Conservation (phyloP, 2,329 filamentous ascomycete species). For the Cadophora luteo-olivacea region DNA sequence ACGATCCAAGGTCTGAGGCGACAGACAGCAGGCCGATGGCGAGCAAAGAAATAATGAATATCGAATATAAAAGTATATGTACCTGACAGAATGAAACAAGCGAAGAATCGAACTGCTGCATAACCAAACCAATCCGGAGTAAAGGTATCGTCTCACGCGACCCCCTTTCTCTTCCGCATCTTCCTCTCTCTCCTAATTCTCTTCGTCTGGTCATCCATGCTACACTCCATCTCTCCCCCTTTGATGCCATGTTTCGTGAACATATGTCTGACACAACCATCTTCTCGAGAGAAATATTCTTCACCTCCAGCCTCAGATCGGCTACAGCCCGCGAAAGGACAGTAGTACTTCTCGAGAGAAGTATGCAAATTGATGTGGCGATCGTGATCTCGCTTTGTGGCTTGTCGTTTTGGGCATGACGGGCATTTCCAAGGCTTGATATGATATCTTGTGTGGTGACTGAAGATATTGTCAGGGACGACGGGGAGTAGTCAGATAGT, state of each 20-base stretch:
- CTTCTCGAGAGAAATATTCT: neutral
- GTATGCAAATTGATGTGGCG: neutral
- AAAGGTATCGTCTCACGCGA: neutral
- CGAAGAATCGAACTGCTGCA: neutral
- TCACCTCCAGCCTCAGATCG: neutral
- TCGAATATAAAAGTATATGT: too few relatives aligned
- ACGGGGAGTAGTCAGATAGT: too few relatives aligned
- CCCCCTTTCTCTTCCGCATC: neutral
- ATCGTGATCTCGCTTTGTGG: neutral
- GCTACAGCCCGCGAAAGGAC: neutral
- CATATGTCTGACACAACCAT: neutral
- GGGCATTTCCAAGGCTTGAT: neutral
- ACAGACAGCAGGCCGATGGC: too few relatives aligned
- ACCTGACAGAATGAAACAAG: too few relatives aligned
- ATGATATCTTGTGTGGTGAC: neutral
- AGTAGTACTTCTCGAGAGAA: neutral
- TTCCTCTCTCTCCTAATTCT: conserved; percentile 3
- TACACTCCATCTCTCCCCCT: neutral
- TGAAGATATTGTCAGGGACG: too few relatives aligned
- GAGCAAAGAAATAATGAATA: too few relatives aligned
- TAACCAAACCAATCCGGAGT: neutral
- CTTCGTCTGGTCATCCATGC: neutral
- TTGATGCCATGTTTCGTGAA: neutral
- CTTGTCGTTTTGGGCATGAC: neutral
- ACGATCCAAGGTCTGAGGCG: too few relatives aligned